These are phyloP conservation scores for Phaeotremella skinneri DNA, from an alignment of 768 basidiomycete species.

Conservation along the genomic window DNA sequence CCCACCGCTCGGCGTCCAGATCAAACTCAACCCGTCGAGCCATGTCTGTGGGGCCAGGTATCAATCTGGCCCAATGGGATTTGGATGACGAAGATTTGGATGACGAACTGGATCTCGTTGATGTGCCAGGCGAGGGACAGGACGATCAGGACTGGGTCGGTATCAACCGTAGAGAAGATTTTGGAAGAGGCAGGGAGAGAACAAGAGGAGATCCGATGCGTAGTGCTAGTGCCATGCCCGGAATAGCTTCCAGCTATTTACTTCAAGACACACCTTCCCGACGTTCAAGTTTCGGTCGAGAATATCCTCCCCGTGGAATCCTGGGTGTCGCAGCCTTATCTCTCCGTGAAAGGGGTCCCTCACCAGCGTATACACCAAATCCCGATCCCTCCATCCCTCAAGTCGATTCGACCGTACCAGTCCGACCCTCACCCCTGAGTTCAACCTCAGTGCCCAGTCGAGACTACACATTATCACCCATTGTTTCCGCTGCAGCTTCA, in stretches of 20 bases:
- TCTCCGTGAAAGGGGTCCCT: conserved; percentile 36
- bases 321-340: conserved; percentile 12
- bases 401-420: conserved; percentile 8
- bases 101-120: conserved; percentile 30
- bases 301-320: neutral
- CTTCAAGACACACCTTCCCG: conserved; percentile 31
- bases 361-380: conserved; percentile 48
- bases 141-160: conserved; percentile 13
- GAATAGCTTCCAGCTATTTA: conserved; percentile 18
- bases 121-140: conserved; percentile 22
- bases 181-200: conserved; percentile 17
- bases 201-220: conserved; percentile 14
- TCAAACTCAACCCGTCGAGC: conserved; percentile 55
- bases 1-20: conserved; percentile 49
- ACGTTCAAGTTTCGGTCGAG: conserved; percentile 20
- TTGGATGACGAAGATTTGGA: conserved; percentile 24
- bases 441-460: conserved; percentile 11
- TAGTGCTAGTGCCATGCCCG: conserved; percentile 40
- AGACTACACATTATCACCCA: conserved; percentile 33
- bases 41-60: conserved; percentile 58
- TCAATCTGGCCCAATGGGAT: conserved; percentile 6
- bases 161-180: neutral
- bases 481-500: conserved; percentile 36
- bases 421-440: conserved; percentile 7
- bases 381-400: neutral